Conservation (phyloP, 768 basidiomycete genomes). For the Sarcodon aspratus region DNA sequence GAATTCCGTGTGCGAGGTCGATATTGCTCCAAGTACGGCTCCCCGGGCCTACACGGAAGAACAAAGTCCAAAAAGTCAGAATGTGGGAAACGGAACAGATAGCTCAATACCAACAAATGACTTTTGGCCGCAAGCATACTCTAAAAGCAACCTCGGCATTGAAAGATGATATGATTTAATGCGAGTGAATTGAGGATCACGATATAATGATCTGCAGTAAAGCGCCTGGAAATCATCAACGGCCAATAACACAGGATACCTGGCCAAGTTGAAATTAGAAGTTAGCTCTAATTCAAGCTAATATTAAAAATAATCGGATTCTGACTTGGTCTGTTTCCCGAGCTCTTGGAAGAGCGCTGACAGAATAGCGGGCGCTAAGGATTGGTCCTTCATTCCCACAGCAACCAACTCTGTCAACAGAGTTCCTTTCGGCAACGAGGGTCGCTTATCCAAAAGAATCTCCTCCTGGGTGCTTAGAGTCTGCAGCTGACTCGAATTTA, state of each 20-base stretch:
- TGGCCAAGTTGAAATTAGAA: constrained; percentile 14
- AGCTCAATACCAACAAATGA: constrained; percentile 41
- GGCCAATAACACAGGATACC: constrained; percentile 71
- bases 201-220: constrained; percentile 58
- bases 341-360: constrained; percentile 49
- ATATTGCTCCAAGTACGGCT: constrained; percentile 61
- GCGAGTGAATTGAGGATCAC: constrained; percentile 55
- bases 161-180: constrained; percentile 74
- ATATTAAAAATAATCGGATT: not conserved
- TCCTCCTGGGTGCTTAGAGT: constrained; percentile 28
- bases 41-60: constrained; percentile 42
- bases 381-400: constrained; percentile 42
- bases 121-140: constrained; percentile 63
- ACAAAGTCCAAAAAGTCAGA: not conserved
- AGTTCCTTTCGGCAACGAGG: constrained; percentile 34
- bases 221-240: constrained; percentile 84
- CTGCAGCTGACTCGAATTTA: constrained; percentile 38
- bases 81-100: not conserved
- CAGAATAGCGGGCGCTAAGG: constrained; percentile 43
- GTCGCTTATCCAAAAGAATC: constrained; percentile 35
- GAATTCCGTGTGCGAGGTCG: constrained; percentile 46
- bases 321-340: constrained; percentile 53
- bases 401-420: constrained; percentile 43
- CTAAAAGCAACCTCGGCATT: constrained; percentile 65
- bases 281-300: not conserved